A percentile compares a stretch with the other conserved stretches of the same genome.
Conservation (phyloP, 2,329 filamentous ascomycete species). For the Dactylonectria estremocensis region DNA sequence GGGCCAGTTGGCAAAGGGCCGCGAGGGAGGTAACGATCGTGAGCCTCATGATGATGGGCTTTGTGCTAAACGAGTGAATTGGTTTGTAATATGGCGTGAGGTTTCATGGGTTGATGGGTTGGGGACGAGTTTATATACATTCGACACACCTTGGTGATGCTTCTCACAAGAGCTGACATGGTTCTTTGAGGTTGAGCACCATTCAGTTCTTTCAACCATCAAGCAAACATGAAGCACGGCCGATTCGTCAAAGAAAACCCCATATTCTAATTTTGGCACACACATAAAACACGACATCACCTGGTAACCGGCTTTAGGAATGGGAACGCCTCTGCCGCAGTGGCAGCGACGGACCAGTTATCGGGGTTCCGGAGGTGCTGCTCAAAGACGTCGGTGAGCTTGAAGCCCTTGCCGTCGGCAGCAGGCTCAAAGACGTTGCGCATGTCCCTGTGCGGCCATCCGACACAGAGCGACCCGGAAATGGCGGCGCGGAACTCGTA, state of each 20-base stretch:
- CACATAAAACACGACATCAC: constrained; percentile 5
- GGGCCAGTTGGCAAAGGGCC: neutral
- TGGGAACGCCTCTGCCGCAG: constrained; percentile 22
- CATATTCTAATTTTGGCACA: constrained; percentile 1
- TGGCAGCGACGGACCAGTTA: constrained; percentile 34
- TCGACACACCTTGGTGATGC: neutral
- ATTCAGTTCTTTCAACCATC: neutral
- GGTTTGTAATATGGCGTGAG: neutral
- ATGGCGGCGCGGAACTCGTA: constrained; percentile 26
- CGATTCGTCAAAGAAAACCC: neutral
- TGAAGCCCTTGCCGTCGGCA: constrained; percentile 17
- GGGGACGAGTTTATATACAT: neutral
- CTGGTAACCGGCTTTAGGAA: constrained; percentile 28
- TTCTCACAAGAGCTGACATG: neutral
- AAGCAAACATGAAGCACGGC: neutral
- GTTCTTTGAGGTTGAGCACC: neutral
- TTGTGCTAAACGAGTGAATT: neutral
- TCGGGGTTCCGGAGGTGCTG: constrained; percentile 18
- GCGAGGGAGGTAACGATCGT: constrained; percentile 13
- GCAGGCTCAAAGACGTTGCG: constrained; percentile 10
- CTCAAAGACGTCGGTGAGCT: constrained; percentile 28
- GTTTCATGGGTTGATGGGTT: neutral
- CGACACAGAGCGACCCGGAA: constrained; percentile 25
- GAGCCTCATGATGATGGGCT: constrained; percentile 34
- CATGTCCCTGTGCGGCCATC: constrained; percentile 23